Percentiles rank a stretch among this genome's conserved stretches.
Conservation (phyloP, 2,329 filamentous ascomycete species). For the Exophiala mesophila region DNA sequence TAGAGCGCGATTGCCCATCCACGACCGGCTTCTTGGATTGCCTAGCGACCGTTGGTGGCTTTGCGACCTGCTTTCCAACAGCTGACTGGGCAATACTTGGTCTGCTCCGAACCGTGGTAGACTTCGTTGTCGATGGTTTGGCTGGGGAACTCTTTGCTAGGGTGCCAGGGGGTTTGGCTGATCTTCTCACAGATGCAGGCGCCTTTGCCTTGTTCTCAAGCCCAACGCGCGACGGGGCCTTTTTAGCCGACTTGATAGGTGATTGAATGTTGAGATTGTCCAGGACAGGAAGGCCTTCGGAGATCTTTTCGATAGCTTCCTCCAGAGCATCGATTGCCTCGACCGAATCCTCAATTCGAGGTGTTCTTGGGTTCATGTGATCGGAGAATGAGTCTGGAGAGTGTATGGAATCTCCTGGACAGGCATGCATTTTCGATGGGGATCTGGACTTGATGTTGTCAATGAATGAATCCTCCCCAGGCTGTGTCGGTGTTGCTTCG, state of each 20-base stretch:
- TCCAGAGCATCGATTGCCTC: conserved; percentile 49
- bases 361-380: conserved; percentile 20
- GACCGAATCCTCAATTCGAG: conserved; percentile 42
- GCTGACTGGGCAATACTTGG: conserved; percentile 5
- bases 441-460: conserved; percentile 28
- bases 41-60: conserved; percentile 11
- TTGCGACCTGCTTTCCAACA: conserved; percentile 13
- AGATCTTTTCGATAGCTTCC: conserved; percentile 47
- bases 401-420: conserved; percentile 1
- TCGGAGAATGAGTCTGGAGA: conserved; percentile 22
- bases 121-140: conserved; percentile 11
- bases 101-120: conserved; percentile 3
- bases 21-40: conserved; percentile 18
- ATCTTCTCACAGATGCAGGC: conserved; percentile 10
- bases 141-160: conserved; percentile 27
- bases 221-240: conserved; percentile 5
- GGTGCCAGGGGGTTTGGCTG: conserved; percentile 9
- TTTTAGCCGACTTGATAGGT: conserved; percentile 18
- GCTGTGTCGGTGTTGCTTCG: conserved; percentile 6
- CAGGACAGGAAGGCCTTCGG: conserved; percentile 34
- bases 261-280: conserved; percentile 21
- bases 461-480: conserved; percentile 29
- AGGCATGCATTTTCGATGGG: conserved; percentile 22
- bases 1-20: conserved; percentile 9
- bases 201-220: neutral